Conservation (phyloP, 2,329 filamentous ascomycete genomes). For the Parastagonospora avenae region DNA sequence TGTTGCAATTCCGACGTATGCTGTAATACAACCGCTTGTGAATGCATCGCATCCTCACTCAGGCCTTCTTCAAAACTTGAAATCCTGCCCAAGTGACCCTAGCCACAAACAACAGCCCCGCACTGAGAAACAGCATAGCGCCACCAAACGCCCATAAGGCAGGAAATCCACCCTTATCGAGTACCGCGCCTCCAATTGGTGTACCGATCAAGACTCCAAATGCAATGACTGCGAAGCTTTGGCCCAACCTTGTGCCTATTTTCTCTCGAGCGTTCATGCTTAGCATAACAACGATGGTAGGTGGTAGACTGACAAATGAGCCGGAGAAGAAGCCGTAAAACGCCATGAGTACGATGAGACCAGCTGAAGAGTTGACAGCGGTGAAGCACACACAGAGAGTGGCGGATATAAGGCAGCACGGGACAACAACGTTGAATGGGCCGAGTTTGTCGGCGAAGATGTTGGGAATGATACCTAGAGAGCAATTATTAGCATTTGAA, state of each 20-base stretch:
- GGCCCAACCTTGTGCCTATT: slow-evolving; percentile 60
- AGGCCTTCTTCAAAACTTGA: slow-evolving; percentile 32
- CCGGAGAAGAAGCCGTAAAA: slow-evolving; percentile 58
- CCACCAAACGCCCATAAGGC: slow-evolving; percentile 54
- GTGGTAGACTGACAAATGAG: slow-evolving; percentile 53
- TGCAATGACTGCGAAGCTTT: slow-evolving; percentile 58
- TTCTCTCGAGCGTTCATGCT: slow-evolving; percentile 50
- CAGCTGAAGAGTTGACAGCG: slow-evolving; percentile 35
- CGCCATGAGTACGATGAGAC: slow-evolving; percentile 49
- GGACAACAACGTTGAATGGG: slow-evolving; percentile 54
- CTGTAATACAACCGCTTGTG: no score
- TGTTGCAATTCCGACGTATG: no score
- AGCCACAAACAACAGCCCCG: slow-evolving; percentile 21
- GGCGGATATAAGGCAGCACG: slow-evolving; percentile 48
- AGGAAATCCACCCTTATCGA: slow-evolving; percentile 51
- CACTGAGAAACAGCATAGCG: slow-evolving; percentile 29
- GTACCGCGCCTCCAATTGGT: slow-evolving; percentile 62
- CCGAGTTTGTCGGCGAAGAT: slow-evolving; percentile 52
- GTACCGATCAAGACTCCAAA: slow-evolving; percentile 62
- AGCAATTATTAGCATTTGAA: background rate
- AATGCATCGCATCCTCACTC: background rate
- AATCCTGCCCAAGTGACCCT: slow-evolving; percentile 34
- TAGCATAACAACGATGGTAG: slow-evolving; percentile 53
- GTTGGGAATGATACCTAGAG: slow-evolving; percentile 48
- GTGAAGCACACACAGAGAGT: slow-evolving; percentile 52